Evolutionary conservation across 2,329 filamentous ascomycete genomes (phyloP), one percentile per base, ranked within the genome.

Genomic region (Ilyonectria mors-panacis): DNA sequence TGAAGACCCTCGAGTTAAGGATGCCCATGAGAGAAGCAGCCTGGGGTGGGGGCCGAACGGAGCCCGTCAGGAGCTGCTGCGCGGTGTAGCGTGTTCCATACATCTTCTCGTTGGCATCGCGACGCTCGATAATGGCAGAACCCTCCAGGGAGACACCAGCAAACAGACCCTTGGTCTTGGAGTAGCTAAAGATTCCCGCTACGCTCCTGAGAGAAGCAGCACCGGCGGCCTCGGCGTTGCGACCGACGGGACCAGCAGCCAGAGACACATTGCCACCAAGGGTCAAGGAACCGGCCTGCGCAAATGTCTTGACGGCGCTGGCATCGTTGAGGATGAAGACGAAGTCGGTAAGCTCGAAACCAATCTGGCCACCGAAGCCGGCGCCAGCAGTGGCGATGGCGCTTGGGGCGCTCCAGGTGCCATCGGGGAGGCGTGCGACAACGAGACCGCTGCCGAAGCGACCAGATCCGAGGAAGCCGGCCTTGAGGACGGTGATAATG

Each of bases 281-380:
- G 5, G 96, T 98, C 69, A 99, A 86, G 60, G 93, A 95, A 4
- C 96, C 96, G 44, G 92, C 91, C 81, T 98, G 95, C 6, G 95
- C 94, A 81, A 99, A 98, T 9, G 95, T 95, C 81, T 94, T 94
- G 72, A 99, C 95, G 50, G 96, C 95, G 65, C 86, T 89, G 47
- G 91, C 86, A 78, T 99, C 95, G 83, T 99, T 99, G 71, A 99
- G 90, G 72, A 99, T 98, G 83, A 99, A 98, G 79, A 99, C 96
- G 79, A 99, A 99, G 80, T 96, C 94, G 66, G 94, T 96, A 68
- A 97, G 82, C 81, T 97, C 94, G 81, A 95, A 93, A 39, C 93
- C 93, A 76, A 97, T 94, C 82, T 96, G 93, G 45, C 93, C 93
- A 73, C 93, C 93, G 71, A 97, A 93, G 26, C 93, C 94, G 61